A percentile compares a stretch with the other conserved stretches of the same genome.
Conservation (phyloP, 768 basidiomycete species). For the Cyclocybe aegerita region DNA sequence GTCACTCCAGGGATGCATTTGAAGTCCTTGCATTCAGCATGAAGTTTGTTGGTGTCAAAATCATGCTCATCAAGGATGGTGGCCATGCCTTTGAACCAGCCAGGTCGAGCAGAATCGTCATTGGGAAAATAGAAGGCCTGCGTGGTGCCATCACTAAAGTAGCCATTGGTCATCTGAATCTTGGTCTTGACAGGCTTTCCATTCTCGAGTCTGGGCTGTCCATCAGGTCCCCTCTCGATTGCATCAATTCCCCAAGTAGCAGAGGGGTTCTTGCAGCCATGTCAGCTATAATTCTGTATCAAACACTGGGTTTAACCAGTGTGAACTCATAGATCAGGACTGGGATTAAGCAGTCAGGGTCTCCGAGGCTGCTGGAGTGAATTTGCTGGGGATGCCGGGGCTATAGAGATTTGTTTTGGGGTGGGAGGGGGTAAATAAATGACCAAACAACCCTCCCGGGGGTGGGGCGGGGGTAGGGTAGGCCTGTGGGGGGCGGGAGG, state of each 20-base stretch:
- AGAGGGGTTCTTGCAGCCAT: slow-evolving; percentile 21
- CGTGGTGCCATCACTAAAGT: slow-evolving; percentile 19
- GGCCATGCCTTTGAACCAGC: slow-evolving; percentile 42
- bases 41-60: slow-evolving; percentile 19
- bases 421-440: too few relatives aligned
- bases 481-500: too few relatives aligned
- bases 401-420: too few relatives aligned
- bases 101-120: slow-evolving; percentile 19
- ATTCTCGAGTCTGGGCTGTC: slow-evolving; percentile 20
- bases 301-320: too few relatives aligned
- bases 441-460: too few relatives aligned
- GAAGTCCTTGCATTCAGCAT: slow-evolving; percentile 30
- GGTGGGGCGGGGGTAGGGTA: too few relatives aligned
- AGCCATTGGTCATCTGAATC: slow-evolving; percentile 28
- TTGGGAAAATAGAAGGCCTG: slow-evolving; percentile 32
- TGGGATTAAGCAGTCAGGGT: too few relatives aligned
- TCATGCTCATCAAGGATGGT: slow-evolving; percentile 28
- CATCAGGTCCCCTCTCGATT: slow-evolving; percentile 13
- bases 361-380: too few relatives aligned
- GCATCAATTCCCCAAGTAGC: slow-evolving; percentile 21
- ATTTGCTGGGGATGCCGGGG: too few relatives aligned
- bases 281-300: too few relatives aligned
- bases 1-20: slow-evolving; percentile 18
- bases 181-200: slow-evolving; percentile 24
- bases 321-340: too few relatives aligned